Evolutionary conservation across 257 asterid genomes (phyloP), one percentile per base, ranked within the genome.

Genomic region (Lycium ferocissimum): DNA sequence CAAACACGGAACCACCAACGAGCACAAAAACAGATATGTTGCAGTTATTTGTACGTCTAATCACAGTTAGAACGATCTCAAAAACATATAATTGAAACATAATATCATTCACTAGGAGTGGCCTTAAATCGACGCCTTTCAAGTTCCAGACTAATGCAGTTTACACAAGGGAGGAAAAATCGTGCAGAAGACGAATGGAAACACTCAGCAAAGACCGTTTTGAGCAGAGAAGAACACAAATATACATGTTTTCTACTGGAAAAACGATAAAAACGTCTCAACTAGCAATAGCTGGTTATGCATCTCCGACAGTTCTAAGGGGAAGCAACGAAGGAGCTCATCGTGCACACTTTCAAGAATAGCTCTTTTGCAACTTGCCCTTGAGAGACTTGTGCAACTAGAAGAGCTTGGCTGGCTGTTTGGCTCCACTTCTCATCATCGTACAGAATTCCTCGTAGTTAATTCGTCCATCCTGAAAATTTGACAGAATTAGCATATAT

Each of bases 401-500:
- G 88, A 94, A 93, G 70, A 93, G 91, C 65, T 83, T 89, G 84
- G 59, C 90, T 58, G 91, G 89, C 72, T 89, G 89, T 72, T 90
- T 91, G 57, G 91, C 88, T 87, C 98, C 99, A 37, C 92, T 89
- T 89, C 97, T 95, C 99, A 94, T 95, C 99, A 95, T 95, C 15
- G 89, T 88, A 72, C 97, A 95, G 85, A 95, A 95, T 88, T 95
- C 99, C 33, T 93, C 95, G 45, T 93, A 95, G 84, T 95, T 92
- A 53, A 95, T 95, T 89, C 94, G 91, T 83, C 98, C 98, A 85
- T 95, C 98, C 98, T 95, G 90, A 37, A 75, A 84, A 66, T 85
- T 85, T 9, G 7, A 59, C 51, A 79, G 40, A 14, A 37, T 57
- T 65, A 73, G 84, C 57, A 49, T 37, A 79, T 7, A 67, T 0